Conservation (phyloP, 495 filamentous ascomycete species). For the Annulohypoxylon nitens region DNA sequence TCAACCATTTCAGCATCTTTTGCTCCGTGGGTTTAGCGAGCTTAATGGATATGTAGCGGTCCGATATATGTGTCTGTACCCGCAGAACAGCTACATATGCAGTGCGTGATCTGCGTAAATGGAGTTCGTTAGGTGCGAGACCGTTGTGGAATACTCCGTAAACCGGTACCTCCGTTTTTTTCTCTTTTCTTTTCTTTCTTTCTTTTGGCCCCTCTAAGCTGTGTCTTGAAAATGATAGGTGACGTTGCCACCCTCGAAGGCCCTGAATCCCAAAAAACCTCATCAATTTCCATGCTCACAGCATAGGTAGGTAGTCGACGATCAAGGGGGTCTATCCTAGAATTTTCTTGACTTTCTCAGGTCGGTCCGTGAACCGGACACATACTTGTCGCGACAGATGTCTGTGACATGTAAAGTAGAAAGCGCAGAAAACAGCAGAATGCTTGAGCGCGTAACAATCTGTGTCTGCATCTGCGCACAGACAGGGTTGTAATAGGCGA, state of each 20-base stretch:
- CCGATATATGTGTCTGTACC: constrained; percentile 34
- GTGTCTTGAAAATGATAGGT: constrained; percentile 30
- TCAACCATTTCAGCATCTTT: constrained; percentile 14
- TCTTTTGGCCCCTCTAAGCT: background rate
- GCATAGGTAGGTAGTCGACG: constrained; percentile 11
- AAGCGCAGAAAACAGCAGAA: background rate
- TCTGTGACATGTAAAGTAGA: constrained; percentile 23
- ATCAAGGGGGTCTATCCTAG: constrained; percentile 3
- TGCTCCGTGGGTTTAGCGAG: constrained; percentile 34
- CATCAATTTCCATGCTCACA: constrained; percentile 22
- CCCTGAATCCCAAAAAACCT: constrained; percentile 31
- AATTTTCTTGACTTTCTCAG: constrained; percentile 14
- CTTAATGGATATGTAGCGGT: constrained; percentile 19
- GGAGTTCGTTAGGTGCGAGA: constrained; percentile 34
- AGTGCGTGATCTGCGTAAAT: constrained; percentile 39
- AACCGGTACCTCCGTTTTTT: constrained; percentile 18
- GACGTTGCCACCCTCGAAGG: constrained; percentile 13
- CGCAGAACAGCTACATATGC: constrained; percentile 25
- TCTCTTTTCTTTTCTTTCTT: background rate
- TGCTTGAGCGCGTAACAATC: constrained; percentile 28
- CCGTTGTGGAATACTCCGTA: constrained; percentile 37
- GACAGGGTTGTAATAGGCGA: constrained; percentile 38
- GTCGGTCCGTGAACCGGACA: constrained; percentile 25
- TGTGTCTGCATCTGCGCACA: constrained; percentile 14
- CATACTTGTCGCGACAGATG: constrained; percentile 22